These are phyloP conservation scores for Ambrosiella beaveri DNA, from an alignment of 2,329 filamentous ascomycete genomes.

Conservation along the genomic window DNA sequence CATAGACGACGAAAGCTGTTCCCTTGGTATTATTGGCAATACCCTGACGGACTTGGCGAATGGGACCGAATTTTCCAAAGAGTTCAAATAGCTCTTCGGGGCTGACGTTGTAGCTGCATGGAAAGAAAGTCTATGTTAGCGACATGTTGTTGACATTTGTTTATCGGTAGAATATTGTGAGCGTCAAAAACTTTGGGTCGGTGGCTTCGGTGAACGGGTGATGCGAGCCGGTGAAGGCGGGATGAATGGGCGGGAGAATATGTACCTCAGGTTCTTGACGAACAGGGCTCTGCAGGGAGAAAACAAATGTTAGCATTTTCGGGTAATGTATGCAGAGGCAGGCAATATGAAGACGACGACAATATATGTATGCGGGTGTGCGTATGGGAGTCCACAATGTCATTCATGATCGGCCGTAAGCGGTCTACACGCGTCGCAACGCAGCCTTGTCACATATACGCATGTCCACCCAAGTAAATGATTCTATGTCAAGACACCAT, in stretches of 20 bases:
- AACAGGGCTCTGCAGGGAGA: conserved; percentile 71
- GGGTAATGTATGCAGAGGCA: background rate
- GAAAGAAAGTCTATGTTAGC: background rate
- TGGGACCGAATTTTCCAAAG: conserved; percentile 92
- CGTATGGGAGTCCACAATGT: background rate
- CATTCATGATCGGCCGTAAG: too few relatives aligned
- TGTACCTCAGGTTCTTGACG: conserved; percentile 97
- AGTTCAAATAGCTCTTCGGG: conserved; percentile 96
- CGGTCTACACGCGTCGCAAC: background rate
- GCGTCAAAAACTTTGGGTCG: background rate
- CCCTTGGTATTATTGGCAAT: conserved; percentile 96
- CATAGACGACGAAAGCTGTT: conserved; percentile 97
- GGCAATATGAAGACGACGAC: background rate
- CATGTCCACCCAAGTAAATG: background rate
- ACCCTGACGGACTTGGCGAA: conserved; percentile 95
- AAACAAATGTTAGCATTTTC: conserved; percentile 8
- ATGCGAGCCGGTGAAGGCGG: background rate
- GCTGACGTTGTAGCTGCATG: conserved; percentile 84
- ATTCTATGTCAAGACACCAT: background rate
- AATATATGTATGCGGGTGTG: background rate
- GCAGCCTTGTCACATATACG: conserved; percentile 8
- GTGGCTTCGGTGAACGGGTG: background rate
- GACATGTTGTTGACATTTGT: too few relatives aligned
- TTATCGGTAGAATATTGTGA: too few relatives aligned
- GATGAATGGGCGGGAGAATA: conserved; percentile 14